Percentiles rank a stretch among this genome's conserved stretches.
Conservation (phyloP, 2,329 filamentous ascomycete species). For the Chlorencoelia australis region DNA sequence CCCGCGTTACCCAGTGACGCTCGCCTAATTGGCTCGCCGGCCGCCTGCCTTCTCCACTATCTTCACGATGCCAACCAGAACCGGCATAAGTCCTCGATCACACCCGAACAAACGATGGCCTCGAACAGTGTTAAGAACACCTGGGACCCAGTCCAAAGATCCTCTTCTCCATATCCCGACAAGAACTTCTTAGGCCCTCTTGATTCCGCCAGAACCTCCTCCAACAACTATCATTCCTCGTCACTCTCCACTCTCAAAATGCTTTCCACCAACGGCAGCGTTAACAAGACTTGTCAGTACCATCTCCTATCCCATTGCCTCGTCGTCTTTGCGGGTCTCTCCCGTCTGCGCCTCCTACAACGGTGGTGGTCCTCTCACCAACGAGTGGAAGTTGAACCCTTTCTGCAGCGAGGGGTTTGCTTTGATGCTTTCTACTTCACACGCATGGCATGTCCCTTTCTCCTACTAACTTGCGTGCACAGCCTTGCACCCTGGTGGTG, state of each 20-base stretch:
- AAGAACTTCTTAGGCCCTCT: constrained; percentile 21
- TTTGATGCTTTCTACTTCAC: too few relatives aligned
- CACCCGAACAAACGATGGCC: constrained; percentile 3
- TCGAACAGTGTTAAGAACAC: constrained; percentile 7
- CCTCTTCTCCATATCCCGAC: constrained; percentile 24
- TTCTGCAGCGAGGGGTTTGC: too few relatives aligned
- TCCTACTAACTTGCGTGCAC: too few relatives aligned
- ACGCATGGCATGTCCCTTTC: too few relatives aligned
- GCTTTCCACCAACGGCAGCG: constrained; percentile 5
- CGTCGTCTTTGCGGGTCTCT: constrained; percentile 28
- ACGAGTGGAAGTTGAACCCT: too few relatives aligned
- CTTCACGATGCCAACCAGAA: constrained; percentile 1
- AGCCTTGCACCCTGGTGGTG: constrained; percentile 24
- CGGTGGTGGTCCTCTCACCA: too few relatives aligned
- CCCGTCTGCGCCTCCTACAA: too few relatives aligned
- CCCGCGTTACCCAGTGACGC: constrained; percentile 7
- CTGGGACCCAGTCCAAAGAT: constrained; percentile 19
- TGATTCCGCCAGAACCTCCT: constrained; percentile 17
- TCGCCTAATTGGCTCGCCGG: constrained; percentile 4
- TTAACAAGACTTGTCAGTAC: constrained; percentile 47
- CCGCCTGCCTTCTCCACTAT: constrained; percentile 7
- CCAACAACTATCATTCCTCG: constrained; percentile 19
- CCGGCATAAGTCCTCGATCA: constrained; percentile 4
- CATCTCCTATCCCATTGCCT: constrained; percentile 27
- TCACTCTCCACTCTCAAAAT: constrained; percentile 22